These are phyloP conservation scores for Helenozyma rhizophorensis DNA, from an alignment of 805 yeast species.

Conservation along the genomic window DNA sequence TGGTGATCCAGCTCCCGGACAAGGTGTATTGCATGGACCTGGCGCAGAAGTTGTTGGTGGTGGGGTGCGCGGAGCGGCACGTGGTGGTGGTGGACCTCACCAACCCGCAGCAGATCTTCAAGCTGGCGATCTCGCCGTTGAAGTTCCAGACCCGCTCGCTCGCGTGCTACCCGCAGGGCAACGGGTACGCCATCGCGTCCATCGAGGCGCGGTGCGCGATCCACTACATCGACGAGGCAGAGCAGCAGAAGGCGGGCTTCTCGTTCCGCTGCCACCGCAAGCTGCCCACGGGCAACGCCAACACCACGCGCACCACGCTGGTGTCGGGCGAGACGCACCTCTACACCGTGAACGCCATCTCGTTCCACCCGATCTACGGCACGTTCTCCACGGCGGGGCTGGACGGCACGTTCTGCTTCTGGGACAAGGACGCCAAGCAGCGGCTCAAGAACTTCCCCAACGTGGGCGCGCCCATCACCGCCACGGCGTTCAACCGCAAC, in stretches of 20 bases:
- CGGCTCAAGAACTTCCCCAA: conserved; percentile 78
- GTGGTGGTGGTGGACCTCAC: conserved; percentile 72
- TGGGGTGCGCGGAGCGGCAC: conserved; percentile 92
- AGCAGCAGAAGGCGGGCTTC: conserved; percentile 69
- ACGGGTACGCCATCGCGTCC: conserved; percentile 89
- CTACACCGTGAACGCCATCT: conserved; percentile 74
- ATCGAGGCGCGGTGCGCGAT: conserved; percentile 95
- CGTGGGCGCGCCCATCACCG: conserved; percentile 63
- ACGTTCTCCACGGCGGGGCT: conserved; percentile 93
- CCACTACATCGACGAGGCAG: conserved; percentile 82
- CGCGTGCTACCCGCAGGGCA: conserved; percentile 84
- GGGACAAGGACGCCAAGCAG: conserved; percentile 93
- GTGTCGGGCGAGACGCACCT: conserved; percentile 51
- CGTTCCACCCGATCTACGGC: conserved; percentile 86
- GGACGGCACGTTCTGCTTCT: conserved; percentile 89
- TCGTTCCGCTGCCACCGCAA: conserved; percentile 95
- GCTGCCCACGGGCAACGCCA: conserved; percentile 35
- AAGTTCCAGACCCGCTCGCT: conserved; percentile 85
- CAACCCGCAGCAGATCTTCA: conserved; percentile 78
- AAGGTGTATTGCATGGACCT: conserved; percentile 88
- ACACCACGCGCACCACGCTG: conserved; percentile 24
- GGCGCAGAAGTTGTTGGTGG: conserved; percentile 75
- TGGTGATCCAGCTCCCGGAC: conserved; percentile 82
- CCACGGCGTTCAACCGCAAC: conserved; percentile 73
- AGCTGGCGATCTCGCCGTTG: conserved; percentile 68